Evolutionary conservation across 1,139 yeast genomes (phyloP).

Genomic region (Magnusiomyces fungicola): DNA sequence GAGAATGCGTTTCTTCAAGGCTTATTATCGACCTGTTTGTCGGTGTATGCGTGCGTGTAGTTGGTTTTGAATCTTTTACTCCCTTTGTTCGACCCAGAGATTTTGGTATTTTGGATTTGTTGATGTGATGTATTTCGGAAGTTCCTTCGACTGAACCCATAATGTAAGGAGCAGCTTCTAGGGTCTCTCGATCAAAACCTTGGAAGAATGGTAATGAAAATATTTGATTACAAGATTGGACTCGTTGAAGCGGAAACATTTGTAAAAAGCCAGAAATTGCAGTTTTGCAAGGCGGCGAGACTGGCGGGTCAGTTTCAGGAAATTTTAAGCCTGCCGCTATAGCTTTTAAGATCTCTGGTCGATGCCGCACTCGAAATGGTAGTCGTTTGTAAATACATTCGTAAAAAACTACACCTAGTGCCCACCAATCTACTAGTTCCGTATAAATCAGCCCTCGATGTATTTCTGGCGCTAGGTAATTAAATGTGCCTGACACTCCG

Average conservation of each 20-base stretch:
- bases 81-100: neutral
- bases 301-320: slow-evolving; percentile 21
- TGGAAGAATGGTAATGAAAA: slow-evolving; percentile 20
- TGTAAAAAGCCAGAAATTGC: slow-evolving; percentile 24
- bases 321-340: slow-evolving; percentile 13
- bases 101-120: too few relatives aligned
- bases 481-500: slow-evolving; percentile 81
- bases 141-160: neutral
- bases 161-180: slow-evolving; percentile 13
- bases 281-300: slow-evolving; percentile 20
- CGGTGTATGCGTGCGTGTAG: too few relatives aligned
- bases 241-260: slow-evolving; percentile 19
- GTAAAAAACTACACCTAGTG: slow-evolving; percentile 75
- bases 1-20: neutral
- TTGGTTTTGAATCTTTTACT: neutral
- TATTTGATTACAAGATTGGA: slow-evolving; percentile 17
- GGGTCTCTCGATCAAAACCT: slow-evolving; percentile 14
- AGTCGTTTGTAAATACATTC: slow-evolving; percentile 80
- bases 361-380: slow-evolving; percentile 61
- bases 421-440: slow-evolving; percentile 84
- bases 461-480: slow-evolving; percentile 87
- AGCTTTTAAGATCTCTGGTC: slow-evolving; percentile 9
- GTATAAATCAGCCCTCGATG: slow-evolving; percentile 60
- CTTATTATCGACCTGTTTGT: too few relatives aligned
- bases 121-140: too few relatives aligned